Base-by-base conservation (phyloP, 2,329 filamentous ascomycete genomes). In the Alternaria triticimaculans region DNA sequence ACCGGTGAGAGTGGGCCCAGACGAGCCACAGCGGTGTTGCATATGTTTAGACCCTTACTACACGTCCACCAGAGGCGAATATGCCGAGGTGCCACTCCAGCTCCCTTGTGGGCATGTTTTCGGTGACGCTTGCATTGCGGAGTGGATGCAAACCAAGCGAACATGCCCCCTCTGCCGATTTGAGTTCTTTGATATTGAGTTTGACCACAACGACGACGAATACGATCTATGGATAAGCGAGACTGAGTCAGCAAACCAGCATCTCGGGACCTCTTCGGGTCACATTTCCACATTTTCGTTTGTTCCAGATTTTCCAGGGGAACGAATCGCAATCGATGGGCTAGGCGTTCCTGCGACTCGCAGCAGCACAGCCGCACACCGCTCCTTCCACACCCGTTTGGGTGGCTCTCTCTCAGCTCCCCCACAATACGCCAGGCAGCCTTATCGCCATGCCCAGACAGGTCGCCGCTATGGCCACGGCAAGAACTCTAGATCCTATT, bases 101-200 rank as follows among this genome's bases (percentile, higher is more conserved):
- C 66, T 69, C 18, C 30, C 43, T 14, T 70, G 62, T 56, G 56
- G 66, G 10, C 69, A 72, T 61, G 48, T 66, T 44, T 69, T 69
- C 58, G 69, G 69, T n/a, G 43, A 30, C 20, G 56, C 44, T 15
- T 70, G 65, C 54, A 65, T 70, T 20, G 15, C 48, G 14, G 64
- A 30, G 18, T 73, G 66, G 70, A 58, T 44, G 8, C 23, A 21
- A 9, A 44, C 26, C 10, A 64, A 56, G 23, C 60, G 57, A 25
- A 67, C 70, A 26, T 72, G 67, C 44, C 67, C 66, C 9, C 55
- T 69, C 18, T 72, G 69, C 46, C 64, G 67, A 33, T 25, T 43
- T 21, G 33, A 30, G 30, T 56, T 58, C 37, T 58, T 56, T 26
- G 43, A 51, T 15, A 21, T 21, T 20, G 41, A 44, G 21, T 15